These are phyloP conservation scores for Thuidium tamariscinum DNA, from an alignment of 225 moss, liverwort and hornwort genomes.

Conservation along the genomic window DNA sequence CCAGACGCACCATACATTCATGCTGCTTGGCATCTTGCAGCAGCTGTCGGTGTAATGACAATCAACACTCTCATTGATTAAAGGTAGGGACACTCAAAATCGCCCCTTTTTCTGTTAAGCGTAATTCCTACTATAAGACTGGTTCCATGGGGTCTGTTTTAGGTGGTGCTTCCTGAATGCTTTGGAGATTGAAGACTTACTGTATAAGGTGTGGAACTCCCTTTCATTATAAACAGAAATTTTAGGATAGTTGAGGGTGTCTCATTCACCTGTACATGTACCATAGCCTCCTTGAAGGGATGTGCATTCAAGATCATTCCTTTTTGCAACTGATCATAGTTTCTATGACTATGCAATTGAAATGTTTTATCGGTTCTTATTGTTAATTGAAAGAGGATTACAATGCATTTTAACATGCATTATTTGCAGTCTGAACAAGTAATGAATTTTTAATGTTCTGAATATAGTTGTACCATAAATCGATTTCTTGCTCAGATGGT, in stretches of 20 bases:
- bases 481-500: too few relatives aligned
- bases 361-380: not conserved
- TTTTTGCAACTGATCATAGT: too few relatives aligned
- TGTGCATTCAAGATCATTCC: not conserved
- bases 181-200: not conserved
- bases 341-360: not conserved
- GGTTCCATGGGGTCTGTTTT: not conserved
- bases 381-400: not conserved
- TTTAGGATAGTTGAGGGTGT: not conserved
- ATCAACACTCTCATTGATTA: conserved; percentile 29
- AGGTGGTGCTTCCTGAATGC: not conserved
- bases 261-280: not conserved
- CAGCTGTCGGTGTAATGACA: conserved; percentile 74
- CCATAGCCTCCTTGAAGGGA: not conserved
- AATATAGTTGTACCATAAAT: not conserved
- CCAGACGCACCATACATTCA: conserved; percentile 73
- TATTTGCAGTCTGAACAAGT: not conserved
- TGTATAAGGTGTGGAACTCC: not conserved
- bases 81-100: not conserved
- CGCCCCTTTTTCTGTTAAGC: not conserved
- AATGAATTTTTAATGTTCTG: not conserved
- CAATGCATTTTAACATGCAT: not conserved
- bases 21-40: conserved; percentile 94
- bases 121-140: not conserved
- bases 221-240: not conserved